These are phyloP conservation scores for fission yeast (Schizosaccharomyces pombe) DNA, from an alignment of 805 yeast species.

Conservation along the genomic window DNA sequence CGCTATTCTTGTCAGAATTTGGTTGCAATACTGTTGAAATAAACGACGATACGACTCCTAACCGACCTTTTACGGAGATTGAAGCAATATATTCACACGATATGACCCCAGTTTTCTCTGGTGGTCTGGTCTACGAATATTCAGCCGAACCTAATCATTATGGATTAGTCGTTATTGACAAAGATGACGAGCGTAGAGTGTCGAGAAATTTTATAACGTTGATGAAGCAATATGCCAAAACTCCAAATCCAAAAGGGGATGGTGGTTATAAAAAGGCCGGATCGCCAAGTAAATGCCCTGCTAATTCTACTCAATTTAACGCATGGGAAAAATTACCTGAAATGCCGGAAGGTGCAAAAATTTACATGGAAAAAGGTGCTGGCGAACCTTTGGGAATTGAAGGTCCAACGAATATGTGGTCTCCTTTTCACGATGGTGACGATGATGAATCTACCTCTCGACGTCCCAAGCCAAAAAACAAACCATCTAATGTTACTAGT, in stretches of 20 bases:
- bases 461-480: background rate
- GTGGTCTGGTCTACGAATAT: slow-evolving; percentile 82
- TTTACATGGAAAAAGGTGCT: slow-evolving; percentile 18
- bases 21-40: background rate
- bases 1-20: slow-evolving; percentile 68
- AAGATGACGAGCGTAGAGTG: slow-evolving; percentile 23
- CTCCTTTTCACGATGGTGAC: background rate
- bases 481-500: background rate
- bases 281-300: slow-evolving; percentile 12
- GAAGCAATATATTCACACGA: slow-evolving; percentile 30
- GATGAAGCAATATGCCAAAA: slow-evolving; percentile 29
- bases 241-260: slow-evolving; percentile 12
- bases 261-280: slow-evolving; percentile 9
- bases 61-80: slow-evolving; percentile 74
- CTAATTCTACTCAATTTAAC: slow-evolving; percentile 12
- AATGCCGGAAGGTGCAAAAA: slow-evolving; percentile 14
- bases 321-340: slow-evolving; percentile 11
- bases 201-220: slow-evolving; percentile 37
- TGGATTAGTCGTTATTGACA: slow-evolving; percentile 47
- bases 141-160: slow-evolving; percentile 53
- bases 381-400: slow-evolving; percentile 16
- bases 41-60: slow-evolving; percentile 16
- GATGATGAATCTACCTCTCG: background rate
- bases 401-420: slow-evolving; percentile 13
- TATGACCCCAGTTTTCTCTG: slow-evolving; percentile 29